Conservation (phyloP, 306 rosid genomes). For the Canavalia ensiformis region DNA sequence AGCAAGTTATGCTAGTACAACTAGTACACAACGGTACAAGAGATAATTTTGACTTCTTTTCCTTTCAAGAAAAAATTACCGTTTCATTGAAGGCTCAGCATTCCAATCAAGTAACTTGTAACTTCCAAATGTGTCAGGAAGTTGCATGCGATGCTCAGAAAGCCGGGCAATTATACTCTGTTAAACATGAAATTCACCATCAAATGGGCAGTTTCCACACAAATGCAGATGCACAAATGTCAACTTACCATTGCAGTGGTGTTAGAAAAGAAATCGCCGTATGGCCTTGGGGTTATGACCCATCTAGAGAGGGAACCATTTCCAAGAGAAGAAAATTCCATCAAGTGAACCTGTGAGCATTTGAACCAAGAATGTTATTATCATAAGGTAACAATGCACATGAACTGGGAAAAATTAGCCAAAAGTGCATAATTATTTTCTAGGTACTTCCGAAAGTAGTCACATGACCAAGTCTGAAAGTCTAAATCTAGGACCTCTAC, state of each 20-base stretch:
- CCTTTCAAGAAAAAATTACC: slow-evolving; percentile 57
- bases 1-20: slow-evolving; percentile 29
- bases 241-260: slow-evolving; percentile 73
- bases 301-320: slow-evolving; percentile 69
- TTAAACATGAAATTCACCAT: slow-evolving; percentile 40
- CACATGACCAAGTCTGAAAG: slow-evolving; percentile 34
- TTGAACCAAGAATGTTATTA: slow-evolving; percentile 42
- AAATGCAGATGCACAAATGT: slow-evolving; percentile 48
- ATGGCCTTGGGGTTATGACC: slow-evolving; percentile 72
- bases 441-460: slow-evolving; percentile 13
- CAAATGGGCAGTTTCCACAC: slow-evolving; percentile 43
- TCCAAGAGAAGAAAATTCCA: slow-evolving; percentile 65
- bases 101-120: slow-evolving; percentile 78
- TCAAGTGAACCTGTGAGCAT: slow-evolving; percentile 69
- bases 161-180: slow-evolving; percentile 80
- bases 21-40: slow-evolving; percentile 27
- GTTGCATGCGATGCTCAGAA: slow-evolving; percentile 72
- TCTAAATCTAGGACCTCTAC: slow-evolving; percentile 23
- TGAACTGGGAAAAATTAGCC: not conserved
- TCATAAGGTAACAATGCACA: slow-evolving; percentile 35
- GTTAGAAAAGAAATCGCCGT: slow-evolving; percentile 69
- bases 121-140: slow-evolving; percentile 76
- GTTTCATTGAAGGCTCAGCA: slow-evolving; percentile 58
- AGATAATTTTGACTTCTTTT: not conserved
- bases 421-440: not conserved